Base-by-base conservation (phyloP, 352 stramenopile species). In the Phytophthora europaea region DNA sequence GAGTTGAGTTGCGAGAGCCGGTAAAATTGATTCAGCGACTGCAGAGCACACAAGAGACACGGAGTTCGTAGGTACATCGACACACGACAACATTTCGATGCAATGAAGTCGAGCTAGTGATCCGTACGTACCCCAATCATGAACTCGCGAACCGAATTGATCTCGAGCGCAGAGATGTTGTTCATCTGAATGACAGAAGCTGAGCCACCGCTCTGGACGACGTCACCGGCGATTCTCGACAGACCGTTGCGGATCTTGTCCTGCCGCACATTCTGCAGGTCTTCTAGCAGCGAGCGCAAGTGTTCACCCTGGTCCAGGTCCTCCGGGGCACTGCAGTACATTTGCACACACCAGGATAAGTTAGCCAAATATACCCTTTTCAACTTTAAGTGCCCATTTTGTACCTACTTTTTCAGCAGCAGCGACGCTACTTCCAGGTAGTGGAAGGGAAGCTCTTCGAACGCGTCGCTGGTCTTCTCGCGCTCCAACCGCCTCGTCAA, bases 211-310 rank as follows among this genome's bases (percentile, higher is more conserved):
- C 69, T 86, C 64, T 94, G 84, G 38, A 45, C 36, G 36, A 94
- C 88, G 43, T 97, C 90, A 40, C 61, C 86, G 12, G 87, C 84
- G 45, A 97, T 96, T 45, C 88, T 83, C 67, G 88, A 87, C 23
- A 97, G 72, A 94, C 90, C 90, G 43, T 92, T 92, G 64, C 91
- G 89, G 72, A 97, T 96, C 68, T 97, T 97, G 67, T 96, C 87
- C 64, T 97, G 89, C 0, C 91, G 87, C n/a, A 96, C 77, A 58
- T 97, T 95, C 58, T 96, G 88, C 28, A 97, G 84, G 72, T 97
- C 91, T 78, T 97, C 90, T 6, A 97, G 68, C 22, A 96, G 68
- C 16, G 85, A 94, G 1, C 90, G 89, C 23, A 97, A 74, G 54
- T 95, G 81, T 65, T 96, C 89, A 22, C 93, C 76, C 52, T 95